Evolutionary conservation across 306 rosid genomes (phyloP), one percentile per base, ranked within the genome.

Genomic region (Comarum palustre): DNA sequence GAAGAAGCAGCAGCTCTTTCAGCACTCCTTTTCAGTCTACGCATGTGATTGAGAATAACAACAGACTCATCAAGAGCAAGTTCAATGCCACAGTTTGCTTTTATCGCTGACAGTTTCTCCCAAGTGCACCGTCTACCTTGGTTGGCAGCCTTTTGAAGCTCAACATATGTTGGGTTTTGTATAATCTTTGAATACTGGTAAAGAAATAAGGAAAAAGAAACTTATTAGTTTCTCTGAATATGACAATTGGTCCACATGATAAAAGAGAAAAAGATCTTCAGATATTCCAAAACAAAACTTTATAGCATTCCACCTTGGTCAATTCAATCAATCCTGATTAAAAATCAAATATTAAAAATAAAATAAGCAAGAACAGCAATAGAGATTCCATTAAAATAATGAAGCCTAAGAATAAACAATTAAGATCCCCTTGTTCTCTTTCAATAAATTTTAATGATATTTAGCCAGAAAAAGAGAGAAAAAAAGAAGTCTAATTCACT

Each of bases 111-210:
- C 5, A 91, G 95, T 84, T 94, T 94, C 96, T 89, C 96, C 99
- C 99, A 94, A 32, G 95, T 91, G 81, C 99, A 90, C 82, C 97
- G 85, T 84, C 99, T 85, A 70, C 97, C 99, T 83, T 94, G 99
- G 81, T 89, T 94, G 54, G 95, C 89, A 60, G 99, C 97, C 84
- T 94, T 94, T 79, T 94, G 99, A 77, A 94, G 99, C 84, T 91
- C 99, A 83, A 86, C 82, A 38, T 84, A 66, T 10, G 96, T 84
- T 39, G 97, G 97, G 78, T 94, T 94, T 73, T 91, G 99, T 77
- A 94, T 80, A 32, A 94, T 91, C 81, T 94, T 94, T 8, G 88
- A 85, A 82, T 88, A 91, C 99, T 94, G 91, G 60, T 36, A 43
- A 25, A 66, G 17, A 69, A 25, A 6, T 20, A 3, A 66, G 34